Evolutionary conservation across 2,329 filamentous ascomycete species (phyloP).

Genomic region (Monosporascus sp.): DNA sequence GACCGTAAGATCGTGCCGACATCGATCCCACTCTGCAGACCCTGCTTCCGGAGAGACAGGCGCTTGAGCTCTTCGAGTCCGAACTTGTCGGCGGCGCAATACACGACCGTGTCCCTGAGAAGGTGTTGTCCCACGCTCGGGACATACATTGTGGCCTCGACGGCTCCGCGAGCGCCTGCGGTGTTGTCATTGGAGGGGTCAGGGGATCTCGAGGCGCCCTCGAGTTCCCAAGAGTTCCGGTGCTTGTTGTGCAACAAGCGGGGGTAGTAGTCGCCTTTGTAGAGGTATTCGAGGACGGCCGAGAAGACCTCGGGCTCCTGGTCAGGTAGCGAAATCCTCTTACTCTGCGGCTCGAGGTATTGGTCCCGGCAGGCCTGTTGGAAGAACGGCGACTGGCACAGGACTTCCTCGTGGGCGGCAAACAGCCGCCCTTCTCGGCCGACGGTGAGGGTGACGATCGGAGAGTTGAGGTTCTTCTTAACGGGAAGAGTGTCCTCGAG

Average conservation of each 20-base stretch:
- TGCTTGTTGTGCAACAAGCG: slow-evolving; percentile 82
- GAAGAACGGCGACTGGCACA: slow-evolving; percentile 82
- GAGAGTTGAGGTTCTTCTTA: slow-evolving; percentile 41
- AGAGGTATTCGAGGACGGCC: slow-evolving; percentile 90
- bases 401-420: slow-evolving; percentile 90
- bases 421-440: slow-evolving; percentile 83
- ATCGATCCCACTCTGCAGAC: slow-evolving; percentile 86
- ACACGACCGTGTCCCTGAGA: slow-evolving; percentile 88
- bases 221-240: slow-evolving; percentile 83
- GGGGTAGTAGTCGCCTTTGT: slow-evolving; percentile 94
- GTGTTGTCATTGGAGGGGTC: slow-evolving; percentile 28
- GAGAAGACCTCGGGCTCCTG: slow-evolving; percentile 92
- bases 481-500: slow-evolving; percentile 46
- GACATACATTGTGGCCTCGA: slow-evolving; percentile 74
- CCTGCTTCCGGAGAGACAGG: slow-evolving; percentile 89
- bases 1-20: slow-evolving; percentile 86
- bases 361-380: slow-evolving; percentile 64
- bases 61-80: slow-evolving; percentile 88
- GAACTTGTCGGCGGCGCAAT: slow-evolving; percentile 88
- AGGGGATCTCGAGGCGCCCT: slow-evolving; percentile 50
- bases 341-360: slow-evolving; percentile 70
- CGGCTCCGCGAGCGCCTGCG: slow-evolving; percentile 36
- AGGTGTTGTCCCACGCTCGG: slow-evolving; percentile 68
- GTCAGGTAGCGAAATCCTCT: slow-evolving; percentile 66
- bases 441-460: slow-evolving; percentile 83